Percentiles rank a stretch among this genome's conserved stretches.
phyloP scores from a whole-genome alignment of 805 yeast species.

The Lipomyces yamanashiensis region DNA sequence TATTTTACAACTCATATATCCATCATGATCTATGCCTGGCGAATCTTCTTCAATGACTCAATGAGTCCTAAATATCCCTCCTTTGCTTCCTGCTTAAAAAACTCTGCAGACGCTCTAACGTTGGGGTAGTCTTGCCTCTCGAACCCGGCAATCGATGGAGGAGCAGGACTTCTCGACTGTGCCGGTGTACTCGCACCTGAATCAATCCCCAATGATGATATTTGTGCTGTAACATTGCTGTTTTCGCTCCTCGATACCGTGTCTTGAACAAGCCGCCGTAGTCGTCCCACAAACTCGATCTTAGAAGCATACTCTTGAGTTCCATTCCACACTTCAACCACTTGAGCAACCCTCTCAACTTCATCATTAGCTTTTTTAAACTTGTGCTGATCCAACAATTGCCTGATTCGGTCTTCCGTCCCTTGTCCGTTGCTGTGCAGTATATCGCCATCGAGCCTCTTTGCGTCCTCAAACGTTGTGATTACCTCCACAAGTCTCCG shows the following conservation, averaged over 20 bases:
- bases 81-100: conserved; percentile 32
- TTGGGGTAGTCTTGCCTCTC: conserved; percentile 27
- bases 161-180: conserved; percentile 19
- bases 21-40: conserved; percentile 18
- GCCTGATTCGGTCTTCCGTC: conserved; percentile 20
- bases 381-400: conserved; percentile 22
- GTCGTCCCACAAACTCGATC: conserved; percentile 22
- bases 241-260: conserved; percentile 21
- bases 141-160: conserved; percentile 2
- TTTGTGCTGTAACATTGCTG: not conserved
- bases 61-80: conserved; percentile 32
- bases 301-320: conserved; percentile 31
- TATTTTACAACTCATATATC: not conserved
- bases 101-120: conserved; percentile 34
- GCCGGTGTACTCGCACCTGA: conserved; percentile 24
- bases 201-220: not conserved
- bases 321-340: conserved; percentile 31
- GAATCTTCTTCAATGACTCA: conserved; percentile 30
- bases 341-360: conserved; percentile 17
- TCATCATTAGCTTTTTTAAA: conserved; percentile 26
- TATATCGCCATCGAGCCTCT: conserved; percentile 24
- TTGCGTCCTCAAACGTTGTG: conserved; percentile 26
- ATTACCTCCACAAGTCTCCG: conserved; percentile 30
- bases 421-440: conserved; percentile 11
- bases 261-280: conserved; percentile 30